These are phyloP conservation scores for Pouteria campechiana DNA, from an alignment of 179 eudicot species.

Conservation along the genomic window DNA sequence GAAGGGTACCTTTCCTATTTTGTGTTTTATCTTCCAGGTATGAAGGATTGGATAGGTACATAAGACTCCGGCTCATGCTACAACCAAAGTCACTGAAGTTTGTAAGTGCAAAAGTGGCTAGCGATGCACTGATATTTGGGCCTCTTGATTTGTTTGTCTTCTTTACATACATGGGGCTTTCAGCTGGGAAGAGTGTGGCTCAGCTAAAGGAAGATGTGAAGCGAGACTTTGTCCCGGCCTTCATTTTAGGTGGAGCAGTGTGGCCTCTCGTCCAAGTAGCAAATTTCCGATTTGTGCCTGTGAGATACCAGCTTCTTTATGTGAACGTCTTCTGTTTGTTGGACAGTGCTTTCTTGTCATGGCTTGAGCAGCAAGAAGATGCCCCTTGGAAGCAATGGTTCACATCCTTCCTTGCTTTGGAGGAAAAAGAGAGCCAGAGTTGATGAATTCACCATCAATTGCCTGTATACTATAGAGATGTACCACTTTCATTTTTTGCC, in stretches of 20 bases:
- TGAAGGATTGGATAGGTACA: slow-evolving; percentile 23
- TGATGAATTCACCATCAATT: slow-evolving; percentile 3
- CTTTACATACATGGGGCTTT: slow-evolving; percentile 32
- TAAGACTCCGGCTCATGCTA: slow-evolving; percentile 12
- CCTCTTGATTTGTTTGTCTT: slow-evolving; percentile 30
- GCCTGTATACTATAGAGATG: no score
- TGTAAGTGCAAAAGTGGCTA: slow-evolving; percentile 30
- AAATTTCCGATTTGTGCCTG: slow-evolving; percentile 30
- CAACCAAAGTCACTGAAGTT: slow-evolving; percentile 21
- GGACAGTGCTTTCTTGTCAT: slow-evolving; percentile 30
- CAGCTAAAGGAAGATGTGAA: slow-evolving; percentile 30
- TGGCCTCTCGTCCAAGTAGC: slow-evolving; percentile 26
- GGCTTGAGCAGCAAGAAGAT: slow-evolving; percentile 40
- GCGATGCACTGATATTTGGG: slow-evolving; percentile 24
- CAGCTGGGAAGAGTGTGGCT: slow-evolving; percentile 18
- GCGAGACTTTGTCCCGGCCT: slow-evolving; percentile 32
- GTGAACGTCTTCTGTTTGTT: slow-evolving; percentile 29
- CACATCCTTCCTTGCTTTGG: slow-evolving; percentile 1
- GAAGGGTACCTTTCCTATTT: background rate
- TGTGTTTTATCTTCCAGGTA: slow-evolving; percentile 13
- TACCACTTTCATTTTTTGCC: no score
- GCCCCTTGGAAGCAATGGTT: slow-evolving; percentile 30
- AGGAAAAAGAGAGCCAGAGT: slow-evolving; percentile 11
- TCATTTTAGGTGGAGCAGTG: slow-evolving; percentile 17
- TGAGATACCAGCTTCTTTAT: slow-evolving; percentile 29